Evolutionary conservation across 2,329 filamentous ascomycete genomes (phyloP), one percentile per base, ranked within the genome.

Genomic region (Cladorrhinum sp.): DNA sequence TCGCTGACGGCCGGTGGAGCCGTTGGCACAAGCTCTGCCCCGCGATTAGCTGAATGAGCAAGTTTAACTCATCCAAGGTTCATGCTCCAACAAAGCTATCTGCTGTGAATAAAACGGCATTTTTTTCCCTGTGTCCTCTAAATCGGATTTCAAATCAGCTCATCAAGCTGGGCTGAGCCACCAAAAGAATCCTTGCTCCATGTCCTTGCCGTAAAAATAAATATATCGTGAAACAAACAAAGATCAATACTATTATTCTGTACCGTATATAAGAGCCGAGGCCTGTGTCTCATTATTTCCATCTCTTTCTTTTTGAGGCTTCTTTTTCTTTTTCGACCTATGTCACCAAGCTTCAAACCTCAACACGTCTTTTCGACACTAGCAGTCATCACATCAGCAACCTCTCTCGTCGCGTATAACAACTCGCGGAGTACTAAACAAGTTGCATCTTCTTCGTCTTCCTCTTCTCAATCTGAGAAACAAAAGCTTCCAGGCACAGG

Each of bases 401-500:
- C 41, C 4, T 45, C n/a, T 12, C 7, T 45, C n/a, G 18, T 9
- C 6, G 20, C n/a, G 3, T 45, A 45, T 22, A 45, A 45, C n/a
- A 45, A 45, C 36, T n/a, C 36, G 16, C 36, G 36, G 12, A 41
- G 16, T 29, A 29, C 10, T 18, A 7, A 22, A 20, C 41, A 32
- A 32, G 13, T 32, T 32, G 13, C 29, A 6, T 32, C 29, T 7
- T 7, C 29, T 13, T 32, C 29, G 6, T 32, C 29, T 32, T 32
- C 29, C 29, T n/a, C n/a, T n/a, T n/a, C 32, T 8, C 16, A 8
- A 36, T 36, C 32, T 16, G 41, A 58, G 41, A 57, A 62, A 55
- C 20, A 55, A 29, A 50, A 58, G 16, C 54, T 18, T 18, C 3
- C n/a, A 45, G 41, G 41, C 41, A 55, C 41, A 12, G 20, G 6